Evolutionary conservation across 768 basidiomycete genomes (phyloP).

Genomic region (Xanthoconium purpureum): DNA sequence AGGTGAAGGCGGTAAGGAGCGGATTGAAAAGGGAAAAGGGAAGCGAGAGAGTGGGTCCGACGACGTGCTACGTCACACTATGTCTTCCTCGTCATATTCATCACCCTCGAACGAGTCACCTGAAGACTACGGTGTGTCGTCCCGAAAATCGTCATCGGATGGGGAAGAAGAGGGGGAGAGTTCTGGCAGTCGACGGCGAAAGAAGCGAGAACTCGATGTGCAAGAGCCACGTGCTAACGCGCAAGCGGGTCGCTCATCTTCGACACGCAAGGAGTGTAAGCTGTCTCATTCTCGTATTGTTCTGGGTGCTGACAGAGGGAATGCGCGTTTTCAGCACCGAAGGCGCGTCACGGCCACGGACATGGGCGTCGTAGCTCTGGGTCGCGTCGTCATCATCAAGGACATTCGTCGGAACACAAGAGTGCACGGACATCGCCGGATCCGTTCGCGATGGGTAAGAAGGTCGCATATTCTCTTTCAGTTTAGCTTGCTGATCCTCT

Average conservation of each 20-base stretch:
- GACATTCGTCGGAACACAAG: constrained; percentile 3
- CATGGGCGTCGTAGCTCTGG: constrained; percentile 12
- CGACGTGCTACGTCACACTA: neutral
- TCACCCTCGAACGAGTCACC: constrained; percentile 7
- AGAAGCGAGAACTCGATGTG: constrained; percentile 18
- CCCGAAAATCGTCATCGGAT: constrained; percentile 9
- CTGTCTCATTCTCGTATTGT: neutral
- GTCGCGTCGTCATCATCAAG: constrained; percentile 7
- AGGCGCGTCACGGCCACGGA: constrained; percentile 4
- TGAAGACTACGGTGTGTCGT: constrained; percentile 6
- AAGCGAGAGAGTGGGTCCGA: constrained; percentile 1
- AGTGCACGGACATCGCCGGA: constrained; percentile 4
- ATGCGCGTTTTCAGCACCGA: neutral
- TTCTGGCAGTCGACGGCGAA: constrained; percentile 17
- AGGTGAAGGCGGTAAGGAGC: neutral
- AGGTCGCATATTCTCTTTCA: no score
- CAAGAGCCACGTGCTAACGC: neutral
- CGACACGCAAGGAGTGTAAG: constrained; percentile 19
- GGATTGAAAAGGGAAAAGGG: constrained; percentile 16
- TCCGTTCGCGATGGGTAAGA: constrained; percentile 24
- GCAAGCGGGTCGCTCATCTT: neutral
- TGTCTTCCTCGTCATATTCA: constrained; percentile 12
- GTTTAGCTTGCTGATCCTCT: neutral
- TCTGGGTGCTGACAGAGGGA: neutral
- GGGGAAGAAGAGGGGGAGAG: constrained; percentile 10